Evolutionary conservation across 202 grass and related monocot species (phyloP).

Genomic region (Schoenoplectus tabernaemontani): DNA sequence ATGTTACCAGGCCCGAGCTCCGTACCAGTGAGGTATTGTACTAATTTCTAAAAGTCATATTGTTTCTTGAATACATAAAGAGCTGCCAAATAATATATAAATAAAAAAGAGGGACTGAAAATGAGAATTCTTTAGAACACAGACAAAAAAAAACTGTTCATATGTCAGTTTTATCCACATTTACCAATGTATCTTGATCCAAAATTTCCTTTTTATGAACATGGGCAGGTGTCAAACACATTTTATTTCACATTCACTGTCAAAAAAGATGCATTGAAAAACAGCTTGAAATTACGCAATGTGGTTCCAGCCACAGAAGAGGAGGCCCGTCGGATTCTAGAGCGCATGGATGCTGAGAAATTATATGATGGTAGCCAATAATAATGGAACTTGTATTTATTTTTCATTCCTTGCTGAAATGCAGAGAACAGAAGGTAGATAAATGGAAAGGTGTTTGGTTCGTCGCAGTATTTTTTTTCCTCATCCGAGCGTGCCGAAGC

Average conservation of each 20-base stretch:
- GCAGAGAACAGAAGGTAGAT: neutral
- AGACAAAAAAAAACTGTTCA: too few species aligned
- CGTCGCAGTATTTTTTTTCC: too few species aligned
- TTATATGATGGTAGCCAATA: constrained; percentile 30
- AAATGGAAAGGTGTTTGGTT: too few species aligned
- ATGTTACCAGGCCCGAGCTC: constrained; percentile 91
- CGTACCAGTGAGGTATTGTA: constrained; percentile 69
- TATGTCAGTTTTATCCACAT: constrained; percentile 3
- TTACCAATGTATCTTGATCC: neutral
- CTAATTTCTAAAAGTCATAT: constrained; percentile 2
- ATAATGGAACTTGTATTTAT: neutral
- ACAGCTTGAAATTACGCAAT: constrained; percentile 62
- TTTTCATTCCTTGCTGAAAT: neutral
- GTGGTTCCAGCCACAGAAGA: constrained; percentile 92
- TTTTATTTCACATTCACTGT: constrained; percentile 96
- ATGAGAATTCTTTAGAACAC: too few species aligned
- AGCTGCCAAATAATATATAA: neutral
- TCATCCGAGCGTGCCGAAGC: too few species aligned
- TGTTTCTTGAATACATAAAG: neutral
- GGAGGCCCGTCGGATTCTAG: constrained; percentile 58
- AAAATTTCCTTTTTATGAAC: constrained; percentile 1
- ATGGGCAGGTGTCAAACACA: constrained; percentile 67
- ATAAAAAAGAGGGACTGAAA: neutral
- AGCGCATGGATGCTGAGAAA: constrained; percentile 71
- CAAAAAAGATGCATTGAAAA: constrained; percentile 41